Evolutionary conservation across 2,329 filamentous ascomycete species (phyloP).

Genomic region (Microdochium nivale): DNA sequence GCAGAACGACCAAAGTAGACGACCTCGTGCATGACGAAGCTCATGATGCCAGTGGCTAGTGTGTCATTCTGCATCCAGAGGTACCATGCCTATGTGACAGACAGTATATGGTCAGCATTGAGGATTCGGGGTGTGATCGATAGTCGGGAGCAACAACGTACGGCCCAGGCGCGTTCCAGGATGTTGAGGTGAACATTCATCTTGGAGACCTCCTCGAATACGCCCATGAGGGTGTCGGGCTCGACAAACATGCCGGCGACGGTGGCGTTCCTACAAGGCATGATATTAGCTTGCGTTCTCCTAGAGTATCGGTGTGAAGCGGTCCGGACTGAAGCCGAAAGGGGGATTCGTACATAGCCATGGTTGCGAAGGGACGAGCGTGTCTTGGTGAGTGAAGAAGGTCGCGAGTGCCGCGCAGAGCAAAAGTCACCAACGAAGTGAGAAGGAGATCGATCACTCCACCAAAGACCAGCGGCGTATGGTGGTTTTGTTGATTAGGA

Average conservation of each 20-base stretch:
- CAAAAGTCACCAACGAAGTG: background rate
- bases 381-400: background rate
- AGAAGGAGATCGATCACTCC: background rate
- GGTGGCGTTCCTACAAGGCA: constrained; percentile 39
- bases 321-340: background rate
- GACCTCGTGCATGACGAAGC: constrained; percentile 87
- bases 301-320: background rate
- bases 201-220: constrained; percentile 56
- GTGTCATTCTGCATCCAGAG: constrained; percentile 97
- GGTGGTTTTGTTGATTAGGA: background rate
- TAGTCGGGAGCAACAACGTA: constrained; percentile 29
- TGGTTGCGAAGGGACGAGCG: background rate
- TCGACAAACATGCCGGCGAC: constrained; percentile 34
- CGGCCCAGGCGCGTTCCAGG: constrained; percentile 81
- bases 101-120: constrained; percentile 6
- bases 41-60: constrained; percentile 94
- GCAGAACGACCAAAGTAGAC: constrained; percentile 90
- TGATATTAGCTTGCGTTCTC: constrained; percentile 1
- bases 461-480: background rate
- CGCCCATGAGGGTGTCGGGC: constrained; percentile 42
- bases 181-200: constrained; percentile 82
- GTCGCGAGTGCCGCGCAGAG: background rate
- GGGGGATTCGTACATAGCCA: background rate
- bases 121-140: background rate
- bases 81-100: constrained; percentile 66